Percentiles rank a stretch among this genome's conserved stretches.
Evolutionary conservation across 139 green algal species (phyloP).

Genomic region (Ettlia oleoabundans): DNA sequence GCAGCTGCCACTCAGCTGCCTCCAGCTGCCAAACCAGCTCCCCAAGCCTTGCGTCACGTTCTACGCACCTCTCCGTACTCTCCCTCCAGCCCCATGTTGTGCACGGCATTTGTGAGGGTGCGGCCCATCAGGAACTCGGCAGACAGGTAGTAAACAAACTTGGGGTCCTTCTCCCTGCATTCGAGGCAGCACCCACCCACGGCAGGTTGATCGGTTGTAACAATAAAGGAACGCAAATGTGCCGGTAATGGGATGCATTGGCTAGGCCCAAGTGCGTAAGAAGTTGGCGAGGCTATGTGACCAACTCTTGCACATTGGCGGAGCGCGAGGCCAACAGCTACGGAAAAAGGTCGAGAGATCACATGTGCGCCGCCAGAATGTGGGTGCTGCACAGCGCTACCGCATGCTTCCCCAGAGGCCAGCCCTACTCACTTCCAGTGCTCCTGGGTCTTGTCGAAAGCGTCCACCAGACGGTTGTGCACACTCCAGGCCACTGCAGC

Average conservation of each 20-base stretch:
- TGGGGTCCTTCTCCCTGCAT: slow-evolving; percentile 74
- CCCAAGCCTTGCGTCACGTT: no score
- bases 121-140: slow-evolving; percentile 97
- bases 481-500: slow-evolving; percentile 72
- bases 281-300: no score
- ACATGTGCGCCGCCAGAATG: not conserved
- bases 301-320: no score
- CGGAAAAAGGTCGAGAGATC: not conserved
- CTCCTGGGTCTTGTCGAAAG: slow-evolving; percentile 83
- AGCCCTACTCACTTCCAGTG: slow-evolving; percentile 80
- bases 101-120: slow-evolving; percentile 92
- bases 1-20: not conserved
- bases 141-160: slow-evolving; percentile 98
- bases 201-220: not conserved
- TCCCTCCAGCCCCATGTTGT: slow-evolving; percentile 93
- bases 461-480: slow-evolving; percentile 86
- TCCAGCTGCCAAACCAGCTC: not conserved
- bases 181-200: not conserved
- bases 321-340: no score
- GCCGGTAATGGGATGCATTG: no score
- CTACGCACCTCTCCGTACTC: slow-evolving; percentile 77
- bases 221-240: no score
- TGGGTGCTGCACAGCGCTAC: no score
- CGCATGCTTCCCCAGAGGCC: no score
- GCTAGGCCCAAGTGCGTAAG: no score